phyloP scores from a whole-genome alignment of 441 rosid genomes.

The Capsella rubella region DNA sequence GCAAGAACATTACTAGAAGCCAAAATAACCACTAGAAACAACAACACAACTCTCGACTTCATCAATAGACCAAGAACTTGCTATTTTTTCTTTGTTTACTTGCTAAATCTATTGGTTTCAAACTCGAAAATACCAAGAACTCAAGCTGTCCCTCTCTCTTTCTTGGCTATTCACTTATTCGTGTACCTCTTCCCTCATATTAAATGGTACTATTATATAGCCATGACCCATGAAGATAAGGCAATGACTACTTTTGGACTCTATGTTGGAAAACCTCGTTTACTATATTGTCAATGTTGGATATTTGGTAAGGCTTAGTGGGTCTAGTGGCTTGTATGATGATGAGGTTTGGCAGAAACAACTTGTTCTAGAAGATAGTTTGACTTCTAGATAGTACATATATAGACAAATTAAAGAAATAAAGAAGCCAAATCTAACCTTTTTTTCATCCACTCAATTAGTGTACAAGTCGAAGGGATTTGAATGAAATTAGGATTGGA shows the following conservation, averaged over 20 bases:
- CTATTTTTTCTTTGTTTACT: not conserved
- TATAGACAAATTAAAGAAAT: not conserved
- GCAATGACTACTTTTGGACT: not conserved
- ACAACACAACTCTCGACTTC: not conserved
- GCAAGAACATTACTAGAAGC: not conserved
- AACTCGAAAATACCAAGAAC: too few relatives aligned
- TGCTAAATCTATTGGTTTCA: not conserved
- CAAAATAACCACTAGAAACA: not conserved
- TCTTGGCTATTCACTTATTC: not conserved
- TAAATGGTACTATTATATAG: not conserved
- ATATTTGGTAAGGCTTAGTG: not conserved
- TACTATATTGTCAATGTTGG: not conserved
- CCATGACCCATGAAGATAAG: not conserved
- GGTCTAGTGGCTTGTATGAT: conserved; percentile 18
- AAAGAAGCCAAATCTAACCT: not conserved
- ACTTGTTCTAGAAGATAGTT: not conserved
- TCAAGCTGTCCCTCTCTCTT: not conserved
- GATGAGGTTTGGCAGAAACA: not conserved
- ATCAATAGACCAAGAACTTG: not conserved
- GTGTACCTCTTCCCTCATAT: not conserved
- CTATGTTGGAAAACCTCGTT: not conserved
- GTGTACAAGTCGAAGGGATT: not conserved
- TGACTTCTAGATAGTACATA: not conserved
- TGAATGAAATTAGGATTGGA: too few relatives aligned
- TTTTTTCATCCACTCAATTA: not conserved